Base-by-base conservation (phyloP, 139 green algal species). In the Auxenochlorella pyrenoidosa region DNA sequence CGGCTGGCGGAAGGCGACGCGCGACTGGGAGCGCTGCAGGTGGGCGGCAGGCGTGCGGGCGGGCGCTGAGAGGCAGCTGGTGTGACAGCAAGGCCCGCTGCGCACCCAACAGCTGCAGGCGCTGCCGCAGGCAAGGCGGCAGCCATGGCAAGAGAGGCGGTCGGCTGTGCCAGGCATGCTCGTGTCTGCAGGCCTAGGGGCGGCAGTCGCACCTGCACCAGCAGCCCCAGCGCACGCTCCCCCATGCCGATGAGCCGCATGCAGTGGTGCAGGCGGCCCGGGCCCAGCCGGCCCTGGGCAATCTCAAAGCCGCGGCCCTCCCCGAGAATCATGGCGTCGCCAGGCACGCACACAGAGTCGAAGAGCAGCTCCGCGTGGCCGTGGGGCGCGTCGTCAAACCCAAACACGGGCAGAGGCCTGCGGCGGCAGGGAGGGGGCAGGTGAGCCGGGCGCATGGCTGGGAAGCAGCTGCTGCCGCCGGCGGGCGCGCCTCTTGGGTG, bases 181-280 rank as follows among this genome's bases (percentile, higher is more conserved):
- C 47, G 24, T 68, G 59, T 28, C n/a, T n/a, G n/a, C n/a, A n/a
- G n/a, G n/a, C n/a, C n/a, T n/a, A 68, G 28, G 47, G 8, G 8
- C 47, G 12, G 47, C 36, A 85, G 59, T 13, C 80, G 28, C 21
- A 63, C 82, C 83, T 76, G 24, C 2, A 91, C 88, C 83, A 96
- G 94, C 36, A 97, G 87, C 76, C 91, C 89, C 44, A 99, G 76
- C 0, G 92, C 94, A 0, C 96, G 90, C 90, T 99, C 95, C 1
- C 90, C 96, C 91, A 94, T 93, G 32, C 97, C 96, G 26, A 99
- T 91, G 38, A 97, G 75, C 19, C 98, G 95, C 97, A 99, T 99
- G 94, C 98, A 99, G 94, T 99, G 98, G 92, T 99, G 98, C 87
- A 99, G 91, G n/a, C 98, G 92, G 0, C 98, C 98, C 1, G 98